These are phyloP conservation scores for Emydomyces testavorans DNA, from an alignment of 2,329 filamentous ascomycete species.

Conservation along the genomic window DNA sequence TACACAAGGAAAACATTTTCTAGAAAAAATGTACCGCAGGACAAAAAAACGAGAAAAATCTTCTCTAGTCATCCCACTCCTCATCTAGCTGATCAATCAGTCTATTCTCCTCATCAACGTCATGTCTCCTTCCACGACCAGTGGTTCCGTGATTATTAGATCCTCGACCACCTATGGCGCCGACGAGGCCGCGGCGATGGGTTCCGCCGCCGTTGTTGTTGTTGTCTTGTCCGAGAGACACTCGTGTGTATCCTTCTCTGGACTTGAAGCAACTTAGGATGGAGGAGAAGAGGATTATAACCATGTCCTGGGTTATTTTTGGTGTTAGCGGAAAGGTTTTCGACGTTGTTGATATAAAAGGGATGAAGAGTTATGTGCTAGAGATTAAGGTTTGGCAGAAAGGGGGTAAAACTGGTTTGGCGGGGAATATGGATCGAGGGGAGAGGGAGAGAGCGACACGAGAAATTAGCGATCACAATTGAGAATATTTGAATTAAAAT, in stretches of 20 bases:
- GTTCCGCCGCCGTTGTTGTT: too few relatives aligned
- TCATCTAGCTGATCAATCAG: constrained; percentile 94
- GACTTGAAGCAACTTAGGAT: constrained; percentile 29
- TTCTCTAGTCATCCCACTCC: constrained; percentile 83
- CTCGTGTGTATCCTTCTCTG: constrained; percentile 27
- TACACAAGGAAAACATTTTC: too few relatives aligned
- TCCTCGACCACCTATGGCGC: constrained; percentile 28
- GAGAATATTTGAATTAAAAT: neutral
- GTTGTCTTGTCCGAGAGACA: constrained; percentile 19
- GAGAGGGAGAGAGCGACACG: neutral
- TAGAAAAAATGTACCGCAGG: too few relatives aligned
- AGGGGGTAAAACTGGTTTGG: constrained; percentile 1
- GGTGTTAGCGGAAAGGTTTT: too few relatives aligned
- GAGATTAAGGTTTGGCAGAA: constrained; percentile 2
- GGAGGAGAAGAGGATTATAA: constrained; percentile 38
- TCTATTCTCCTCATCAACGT: constrained; percentile 74
- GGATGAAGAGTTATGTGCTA: neutral
- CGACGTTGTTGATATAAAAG: too few relatives aligned
- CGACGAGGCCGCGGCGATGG: constrained; percentile 23
- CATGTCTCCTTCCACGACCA: constrained; percentile 26
- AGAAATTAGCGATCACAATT: neutral
- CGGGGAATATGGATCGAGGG: constrained; percentile 2
- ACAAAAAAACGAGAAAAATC: neutral
- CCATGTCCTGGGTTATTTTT: constrained; percentile 29
- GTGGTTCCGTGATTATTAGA: constrained; percentile 25